Evolutionary conservation across 2,329 filamentous ascomycete genomes (phyloP).

Genomic region (Fonsecaea erecta): DNA sequence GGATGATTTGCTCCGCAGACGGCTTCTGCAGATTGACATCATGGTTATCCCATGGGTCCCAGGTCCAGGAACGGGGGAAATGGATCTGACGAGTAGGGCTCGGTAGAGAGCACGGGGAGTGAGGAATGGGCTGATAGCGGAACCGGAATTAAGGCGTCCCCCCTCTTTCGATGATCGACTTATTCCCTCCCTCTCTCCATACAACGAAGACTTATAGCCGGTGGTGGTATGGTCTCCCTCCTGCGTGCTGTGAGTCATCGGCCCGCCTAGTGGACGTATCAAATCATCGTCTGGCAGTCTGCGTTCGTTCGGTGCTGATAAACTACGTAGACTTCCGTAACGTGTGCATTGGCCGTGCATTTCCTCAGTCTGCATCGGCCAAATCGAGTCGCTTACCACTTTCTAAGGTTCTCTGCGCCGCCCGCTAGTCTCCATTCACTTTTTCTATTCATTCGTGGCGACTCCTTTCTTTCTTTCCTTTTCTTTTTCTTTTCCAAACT

Average conservation of each 20-base stretch:
- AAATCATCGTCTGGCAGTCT: background rate
- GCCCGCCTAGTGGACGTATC: conserved; percentile 5
- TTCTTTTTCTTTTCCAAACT: background rate
- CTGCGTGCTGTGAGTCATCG: conserved; percentile 22
- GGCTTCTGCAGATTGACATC: conserved; percentile 20
- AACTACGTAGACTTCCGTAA: too few species aligned
- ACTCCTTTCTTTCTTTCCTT: conserved; percentile 2
- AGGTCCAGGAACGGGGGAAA: conserved; percentile 16
- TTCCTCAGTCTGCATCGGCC: background rate
- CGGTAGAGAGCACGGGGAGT: background rate
- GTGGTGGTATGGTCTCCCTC: too few species aligned
- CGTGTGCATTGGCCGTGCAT: background rate
- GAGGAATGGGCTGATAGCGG: background rate
- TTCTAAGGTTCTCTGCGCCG: conserved; percentile 1
- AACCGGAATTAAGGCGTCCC: conserved; percentile 21
- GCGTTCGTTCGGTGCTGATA: conserved; percentile 6
- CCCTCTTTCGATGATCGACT: background rate
- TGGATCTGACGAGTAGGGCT: conserved; percentile 2
- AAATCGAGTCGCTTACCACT: conserved; percentile 14
- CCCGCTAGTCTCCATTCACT: background rate
- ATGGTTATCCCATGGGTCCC: background rate
- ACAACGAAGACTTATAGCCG: too few species aligned
- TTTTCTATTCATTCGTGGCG: conserved; percentile 1
- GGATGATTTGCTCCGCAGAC: background rate
- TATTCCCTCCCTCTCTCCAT: too few species aligned